Base-by-base conservation (phyloP, 2,329 filamentous ascomycete species). In the Orbilia javanica region DNA sequence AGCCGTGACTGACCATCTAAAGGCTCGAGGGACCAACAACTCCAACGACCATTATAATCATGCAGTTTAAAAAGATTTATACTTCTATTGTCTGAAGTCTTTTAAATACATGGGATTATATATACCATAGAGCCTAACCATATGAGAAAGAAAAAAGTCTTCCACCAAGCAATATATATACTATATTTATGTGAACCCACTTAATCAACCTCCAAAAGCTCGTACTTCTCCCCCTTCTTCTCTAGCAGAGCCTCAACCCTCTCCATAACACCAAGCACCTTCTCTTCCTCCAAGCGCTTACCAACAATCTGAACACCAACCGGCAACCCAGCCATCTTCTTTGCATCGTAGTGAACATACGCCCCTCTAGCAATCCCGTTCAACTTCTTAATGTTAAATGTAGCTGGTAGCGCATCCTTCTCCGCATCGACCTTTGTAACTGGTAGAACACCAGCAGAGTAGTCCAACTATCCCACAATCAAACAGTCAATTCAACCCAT, bases 231-330 rank as follows among this genome's bases (percentile, higher is more conserved):
- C 3, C 87, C 87, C 34, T 85, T 83, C 76, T 84, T 84, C 62
- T 89, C 78, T 22, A 97, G 84, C 0, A 92, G 92, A 78, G 90
- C 88, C 84, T 97, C 93, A 1, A 97, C 87, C 68, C 88, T 87
- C 84, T 91, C 88, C 93, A 97, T 97, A 13, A 91, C 87, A 0
- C 91, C 89, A 62, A 97, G 84, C 0, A 97, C 93, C 85, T 95
- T 96, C 85, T 97, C 93, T 83, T 97, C 94, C 82, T 96, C 91
- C 81, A 96, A 85, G 39, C 93, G 87, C 48, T 91, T 87, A 0
- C 93, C 93, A 0, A 97, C 90, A 25, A 97, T 87, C 84, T 97
- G 94, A 6, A 97, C 90, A 0, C 89, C 94, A 0, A 97, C 93
- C 0, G 95, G 95, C 46, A 97, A 85, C 0, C 94, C 94, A 55